These are phyloP conservation scores for Starmera stellimalicola DNA, from an alignment of 1,139 yeast genomes.

Conservation along the genomic window DNA sequence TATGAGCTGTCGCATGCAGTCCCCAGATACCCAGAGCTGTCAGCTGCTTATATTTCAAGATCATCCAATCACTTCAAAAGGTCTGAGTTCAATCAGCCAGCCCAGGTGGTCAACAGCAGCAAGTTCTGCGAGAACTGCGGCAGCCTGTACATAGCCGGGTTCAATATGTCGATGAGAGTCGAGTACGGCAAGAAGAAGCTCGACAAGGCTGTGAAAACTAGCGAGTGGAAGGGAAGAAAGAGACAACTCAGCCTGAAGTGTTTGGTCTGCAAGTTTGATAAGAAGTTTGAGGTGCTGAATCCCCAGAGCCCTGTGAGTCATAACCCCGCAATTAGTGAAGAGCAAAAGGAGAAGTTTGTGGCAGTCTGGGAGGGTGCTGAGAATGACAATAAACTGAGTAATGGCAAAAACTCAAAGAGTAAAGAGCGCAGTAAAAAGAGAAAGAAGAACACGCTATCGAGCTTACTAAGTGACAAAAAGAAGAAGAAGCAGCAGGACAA, in stretches of 20 bases:
- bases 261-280: slow-evolving; percentile 21
- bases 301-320: not conserved
- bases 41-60: slow-evolving; percentile 7
- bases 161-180: slow-evolving; percentile 28
- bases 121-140: slow-evolving; percentile 42
- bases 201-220: slow-evolving; percentile 10
- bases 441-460: slow-evolving; percentile 23
- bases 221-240: slow-evolving; percentile 7
- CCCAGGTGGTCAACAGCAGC: slow-evolving; percentile 10
- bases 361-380: too few species aligned
- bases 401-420: slow-evolving; percentile 28
- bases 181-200: slow-evolving; percentile 7
- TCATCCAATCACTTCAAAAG: slow-evolving; percentile 5
- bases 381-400: slow-evolving; percentile 5
- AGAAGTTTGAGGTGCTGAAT: slow-evolving; percentile 6
- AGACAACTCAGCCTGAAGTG: slow-evolving; percentile 21
- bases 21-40: slow-evolving; percentile 1
- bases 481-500: slow-evolving; percentile 28
- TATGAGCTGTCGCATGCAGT: not conserved
- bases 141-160: slow-evolving; percentile 34
- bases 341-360: not conserved
- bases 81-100: slow-evolving; percentile 7
- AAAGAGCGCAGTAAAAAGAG: slow-evolving; percentile 28
- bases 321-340: not conserved
- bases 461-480: slow-evolving; percentile 34